Percentiles rank a stretch among this genome's conserved stretches.
These are phyloP conservation scores for Xylaria sp. DNA, from an alignment of 2,329 filamentous ascomycete species.

Conservation along the genomic window DNA sequence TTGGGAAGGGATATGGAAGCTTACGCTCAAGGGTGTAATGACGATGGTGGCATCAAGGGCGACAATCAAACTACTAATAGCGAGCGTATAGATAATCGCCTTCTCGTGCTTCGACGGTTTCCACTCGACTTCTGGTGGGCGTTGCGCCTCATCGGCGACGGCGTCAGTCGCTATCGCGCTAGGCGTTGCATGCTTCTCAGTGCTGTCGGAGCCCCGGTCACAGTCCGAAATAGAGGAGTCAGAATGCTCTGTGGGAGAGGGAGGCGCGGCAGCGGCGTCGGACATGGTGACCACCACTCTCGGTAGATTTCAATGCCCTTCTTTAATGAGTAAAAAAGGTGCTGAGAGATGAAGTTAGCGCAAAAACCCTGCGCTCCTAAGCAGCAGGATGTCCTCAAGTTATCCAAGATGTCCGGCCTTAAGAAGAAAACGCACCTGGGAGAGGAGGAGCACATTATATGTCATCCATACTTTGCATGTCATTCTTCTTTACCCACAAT, in stretches of 20 bases:
- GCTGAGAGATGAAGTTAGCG: slow-evolving; percentile 1
- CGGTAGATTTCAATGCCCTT: neutral
- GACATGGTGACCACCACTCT: slow-evolving; percentile 22
- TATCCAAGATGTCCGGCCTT: neutral
- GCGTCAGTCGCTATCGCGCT: neutral
- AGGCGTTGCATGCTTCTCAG: slow-evolving; percentile 6
- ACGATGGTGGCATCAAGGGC: slow-evolving; percentile 45
- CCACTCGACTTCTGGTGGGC: slow-evolving; percentile 35
- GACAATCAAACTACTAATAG: slow-evolving; percentile 42
- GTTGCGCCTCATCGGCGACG: slow-evolving; percentile 33
- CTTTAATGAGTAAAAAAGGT: neutral
- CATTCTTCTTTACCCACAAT: neutral
- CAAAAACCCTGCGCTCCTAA: neutral
- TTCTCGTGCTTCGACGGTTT: slow-evolving; percentile 43
- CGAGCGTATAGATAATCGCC: slow-evolving; percentile 45
- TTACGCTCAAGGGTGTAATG: slow-evolving; percentile 42
- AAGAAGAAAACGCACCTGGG: neutral
- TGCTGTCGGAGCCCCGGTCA: neutral
- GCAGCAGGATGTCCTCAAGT: neutral
- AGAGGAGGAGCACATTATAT: slow-evolving; percentile 19
- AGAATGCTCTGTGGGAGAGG: slow-evolving; percentile 20
- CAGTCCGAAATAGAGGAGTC: slow-evolving; percentile 36
- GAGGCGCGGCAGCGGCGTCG: neutral
- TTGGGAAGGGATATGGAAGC: neutral
- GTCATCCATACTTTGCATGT: neutral